Evolutionary conservation across 768 basidiomycete species (phyloP).

Genomic region (Mycena latifolia): DNA sequence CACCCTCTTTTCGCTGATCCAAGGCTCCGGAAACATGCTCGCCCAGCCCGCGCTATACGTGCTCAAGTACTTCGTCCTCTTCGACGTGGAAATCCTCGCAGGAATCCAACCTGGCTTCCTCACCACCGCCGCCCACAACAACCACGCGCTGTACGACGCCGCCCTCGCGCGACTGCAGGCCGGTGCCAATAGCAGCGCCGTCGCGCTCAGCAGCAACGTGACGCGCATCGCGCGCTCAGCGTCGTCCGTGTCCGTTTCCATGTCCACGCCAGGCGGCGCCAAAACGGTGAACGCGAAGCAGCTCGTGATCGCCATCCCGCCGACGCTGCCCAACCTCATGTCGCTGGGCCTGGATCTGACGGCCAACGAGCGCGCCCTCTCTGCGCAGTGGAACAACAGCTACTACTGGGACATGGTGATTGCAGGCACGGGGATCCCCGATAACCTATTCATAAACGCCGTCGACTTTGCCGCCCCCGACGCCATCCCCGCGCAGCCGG

Average conservation of each 20-base stretch:
- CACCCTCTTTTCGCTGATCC: neutral
- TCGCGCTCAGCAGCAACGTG: too few species aligned
- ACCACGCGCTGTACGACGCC: conserved; percentile 10
- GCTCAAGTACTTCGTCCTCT: conserved; percentile 12
- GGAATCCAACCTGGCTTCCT: conserved; percentile 11
- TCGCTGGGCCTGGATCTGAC: conserved; percentile 15
- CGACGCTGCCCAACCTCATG: conserved; percentile 11
- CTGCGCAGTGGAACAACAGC: conserved; percentile 13
- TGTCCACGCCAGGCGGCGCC: too few species aligned
- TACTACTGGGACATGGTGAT: conserved; percentile 16
- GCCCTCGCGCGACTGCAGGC: conserved; percentile 6
- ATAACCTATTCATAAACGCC: conserved; percentile 7
- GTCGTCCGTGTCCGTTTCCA: too few species aligned
- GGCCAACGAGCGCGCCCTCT: conserved; percentile 11
- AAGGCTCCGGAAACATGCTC: conserved; percentile 12
- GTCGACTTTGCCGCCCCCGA: conserved; percentile 20
- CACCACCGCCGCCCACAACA: conserved; percentile 14
- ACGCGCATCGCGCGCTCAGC: too few species aligned
- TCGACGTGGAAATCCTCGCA: conserved; percentile 12
- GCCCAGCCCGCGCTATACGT: conserved; percentile 12
- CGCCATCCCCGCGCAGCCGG: conserved; percentile 14
- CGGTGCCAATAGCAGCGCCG: conserved; percentile 14
- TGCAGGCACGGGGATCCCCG: conserved; percentile 14
- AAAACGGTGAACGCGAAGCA: conserved; percentile 15
- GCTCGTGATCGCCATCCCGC: conserved; percentile 18